These are phyloP conservation scores for Trichoderma sp. DNA, from an alignment of 2,329 filamentous ascomycete species.

Conservation along the genomic window DNA sequence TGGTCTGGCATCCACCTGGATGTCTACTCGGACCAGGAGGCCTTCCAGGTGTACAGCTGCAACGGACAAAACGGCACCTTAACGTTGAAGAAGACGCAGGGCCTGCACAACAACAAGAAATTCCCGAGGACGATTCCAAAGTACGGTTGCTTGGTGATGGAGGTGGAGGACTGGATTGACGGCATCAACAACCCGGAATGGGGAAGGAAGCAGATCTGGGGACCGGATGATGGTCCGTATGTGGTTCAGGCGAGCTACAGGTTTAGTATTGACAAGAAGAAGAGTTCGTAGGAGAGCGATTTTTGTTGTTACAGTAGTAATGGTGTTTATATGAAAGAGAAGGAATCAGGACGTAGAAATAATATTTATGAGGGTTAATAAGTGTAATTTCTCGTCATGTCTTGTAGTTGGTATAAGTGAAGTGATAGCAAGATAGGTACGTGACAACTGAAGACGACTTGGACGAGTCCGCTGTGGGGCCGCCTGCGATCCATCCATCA, in stretches of 20 bases:
- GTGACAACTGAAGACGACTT: too few relatives aligned
- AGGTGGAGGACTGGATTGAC: conserved; percentile 93
- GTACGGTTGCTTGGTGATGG: conserved; percentile 86
- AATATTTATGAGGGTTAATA: background rate
- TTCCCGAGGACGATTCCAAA: conserved; percentile 66
- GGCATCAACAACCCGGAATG: conserved; percentile 90
- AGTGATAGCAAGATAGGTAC: too few relatives aligned
- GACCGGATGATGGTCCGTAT: conserved; percentile 60
- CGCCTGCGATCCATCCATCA: background rate
- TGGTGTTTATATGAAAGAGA: background rate
- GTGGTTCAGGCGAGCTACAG: conserved; percentile 62
- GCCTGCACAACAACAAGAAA: conserved; percentile 53
- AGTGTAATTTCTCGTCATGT: background rate
- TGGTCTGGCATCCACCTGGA: conserved; percentile 85
- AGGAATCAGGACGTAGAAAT: background rate
- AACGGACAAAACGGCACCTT: conserved; percentile 71
- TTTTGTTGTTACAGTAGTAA: conserved; percentile 29
- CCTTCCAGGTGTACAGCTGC: conserved; percentile 88
- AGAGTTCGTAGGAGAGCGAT: conserved; percentile 22
- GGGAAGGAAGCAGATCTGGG: conserved; percentile 69
- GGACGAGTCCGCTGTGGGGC: background rate
- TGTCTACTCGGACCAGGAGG: conserved; percentile 79
- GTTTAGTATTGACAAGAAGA: conserved; percentile 49
- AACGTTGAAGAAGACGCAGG: conserved; percentile 70
- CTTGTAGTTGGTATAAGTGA: background rate